Base-by-base conservation (phyloP, 169 alveolate genomes). In the Toxoplasma gondii region DNA sequence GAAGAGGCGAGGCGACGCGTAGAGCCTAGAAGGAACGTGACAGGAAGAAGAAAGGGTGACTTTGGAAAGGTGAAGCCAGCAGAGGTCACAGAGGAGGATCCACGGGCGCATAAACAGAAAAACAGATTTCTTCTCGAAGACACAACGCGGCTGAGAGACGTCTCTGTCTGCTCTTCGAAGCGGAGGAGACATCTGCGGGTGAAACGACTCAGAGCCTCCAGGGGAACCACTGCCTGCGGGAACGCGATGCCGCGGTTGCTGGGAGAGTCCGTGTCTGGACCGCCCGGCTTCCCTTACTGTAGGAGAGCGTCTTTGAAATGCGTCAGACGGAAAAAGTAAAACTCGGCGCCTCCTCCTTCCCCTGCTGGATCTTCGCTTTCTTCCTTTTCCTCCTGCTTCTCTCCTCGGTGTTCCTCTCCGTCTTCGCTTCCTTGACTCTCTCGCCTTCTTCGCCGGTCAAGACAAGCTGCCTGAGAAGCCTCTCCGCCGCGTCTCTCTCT, bases 281-380 rank as follows among this genome's bases (percentile, higher is more conserved):
- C 1, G 74, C n/a, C 74, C 41, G 5, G 39, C 1, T 27, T n/a
- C 12, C 9, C 84, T 17, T 41, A 88, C 53, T 96, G 92, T 41
- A 97, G 95, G 29, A 98, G 94, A 84, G 80, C 88, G 31, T 96
- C 94, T 74, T 96, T 96, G 88, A 97, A 98, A 91, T 97, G 97
- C 44, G 98, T 93, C 97, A 98, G 97, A 41, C 97, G 95, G 96
- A 98, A 98, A 94, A 97, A 98, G 93, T 97, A 98, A 31, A 74
- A n/a, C 84, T 74, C 84, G 12, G 17, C 84, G 17, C n/a, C n/a
- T 22, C 24, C 43, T 31, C 22, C 17, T 22, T n/a, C 84, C 22
- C 43, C 44, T n/a, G 22, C 84, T 12, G 41, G 16, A 1, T 74
- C 84, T 10, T 74, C 43, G 49, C 43, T 36, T 74, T 16, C 27